Evolutionary conservation across 768 basidiomycete genomes (phyloP).

Genomic region (Guyanaporus albipodus): DNA sequence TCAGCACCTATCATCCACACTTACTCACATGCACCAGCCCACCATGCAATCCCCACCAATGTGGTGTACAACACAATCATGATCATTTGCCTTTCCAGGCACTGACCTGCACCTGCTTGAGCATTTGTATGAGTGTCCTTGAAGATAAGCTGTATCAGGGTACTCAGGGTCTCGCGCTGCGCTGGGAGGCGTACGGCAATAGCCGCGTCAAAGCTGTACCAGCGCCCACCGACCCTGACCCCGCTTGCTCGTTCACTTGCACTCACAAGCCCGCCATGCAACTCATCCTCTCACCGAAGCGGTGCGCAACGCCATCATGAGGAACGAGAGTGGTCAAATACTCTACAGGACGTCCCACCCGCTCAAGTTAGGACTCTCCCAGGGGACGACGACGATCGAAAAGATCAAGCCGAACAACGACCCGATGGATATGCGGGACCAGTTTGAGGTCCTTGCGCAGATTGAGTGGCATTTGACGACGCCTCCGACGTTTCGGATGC

Average conservation of each 20-base stretch:
- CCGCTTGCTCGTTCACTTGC: not conserved
- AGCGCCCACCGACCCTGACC: too few relatives aligned
- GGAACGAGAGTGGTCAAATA: not conserved
- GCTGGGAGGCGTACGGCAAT: too few relatives aligned
- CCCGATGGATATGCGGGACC: slow-evolving; percentile 22
- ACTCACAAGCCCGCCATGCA: slow-evolving; percentile 1
- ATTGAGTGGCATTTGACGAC: not conserved
- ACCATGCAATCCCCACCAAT: too few relatives aligned
- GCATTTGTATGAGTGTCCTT: too few relatives aligned
- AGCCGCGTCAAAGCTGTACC: not conserved
- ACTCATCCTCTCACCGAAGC: not conserved
- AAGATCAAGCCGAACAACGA: slow-evolving; percentile 22
- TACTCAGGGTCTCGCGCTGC: too few relatives aligned
- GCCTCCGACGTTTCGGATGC: not conserved
- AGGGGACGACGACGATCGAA: slow-evolving; percentile 20
- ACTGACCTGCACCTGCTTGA: too few relatives aligned
- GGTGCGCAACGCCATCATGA: not conserved
- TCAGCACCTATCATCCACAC: too few relatives aligned
- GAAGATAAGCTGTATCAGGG: too few relatives aligned
- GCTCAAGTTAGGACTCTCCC: not conserved
- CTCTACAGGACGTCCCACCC: not conserved
- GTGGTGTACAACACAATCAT: too few relatives aligned
- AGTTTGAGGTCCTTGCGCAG: slow-evolving; percentile 16
- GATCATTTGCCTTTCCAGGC: too few relatives aligned
- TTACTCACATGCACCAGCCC: too few relatives aligned